Base-by-base conservation (phyloP, 257 asterid genomes). In the Solanum verrucosum region DNA sequence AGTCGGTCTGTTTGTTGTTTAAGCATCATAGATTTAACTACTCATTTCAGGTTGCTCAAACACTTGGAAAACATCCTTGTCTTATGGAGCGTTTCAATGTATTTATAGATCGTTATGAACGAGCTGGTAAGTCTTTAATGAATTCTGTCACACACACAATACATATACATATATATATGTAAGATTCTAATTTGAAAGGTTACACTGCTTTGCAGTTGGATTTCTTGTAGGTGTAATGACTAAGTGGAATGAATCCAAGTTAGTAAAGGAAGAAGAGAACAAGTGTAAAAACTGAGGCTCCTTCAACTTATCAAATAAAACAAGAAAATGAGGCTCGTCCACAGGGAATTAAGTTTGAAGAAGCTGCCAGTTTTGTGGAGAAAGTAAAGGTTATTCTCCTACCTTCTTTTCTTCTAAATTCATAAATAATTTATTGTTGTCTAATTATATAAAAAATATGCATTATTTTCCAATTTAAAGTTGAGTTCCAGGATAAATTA, bases 221-320 rank as follows among this genome's bases (percentile, higher is more conserved):
- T 96, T 93, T 93, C 96, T 97, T 87, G 95, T 94, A 87, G 99
- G 98, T 90, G 98, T 96, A 52, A 93, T 96, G 94, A 95, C 97
- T 83, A 86, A 94, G 90, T 95, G 96, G 98, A 92, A 85, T 89
- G 98, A 68, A 29, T 97, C 98, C 29, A 95, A 94, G 91, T 79
- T 95, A 25, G 63, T 88, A 85, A 93, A 89, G 90, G 85, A 89
- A 79, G 98, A 95, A 84, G 98, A 95, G 52, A 97, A 96, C 0
- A 52, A 52, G 63, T 52, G 63, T 52, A 52, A 18, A 52, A 52
- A 18, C 63, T 52, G n/a, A 18, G 9, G 63, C 63, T 52, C 63
- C 63, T 52, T 52, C n/a, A 6, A 52, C 63, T 18, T 52, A 52
- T 52, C 63, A 52, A 52, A 52, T 52, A 18, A 52, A 52, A 52